Evolutionary conservation across 1,139 yeast species (phyloP).

Genomic region (Pneumocystis sp.): DNA sequence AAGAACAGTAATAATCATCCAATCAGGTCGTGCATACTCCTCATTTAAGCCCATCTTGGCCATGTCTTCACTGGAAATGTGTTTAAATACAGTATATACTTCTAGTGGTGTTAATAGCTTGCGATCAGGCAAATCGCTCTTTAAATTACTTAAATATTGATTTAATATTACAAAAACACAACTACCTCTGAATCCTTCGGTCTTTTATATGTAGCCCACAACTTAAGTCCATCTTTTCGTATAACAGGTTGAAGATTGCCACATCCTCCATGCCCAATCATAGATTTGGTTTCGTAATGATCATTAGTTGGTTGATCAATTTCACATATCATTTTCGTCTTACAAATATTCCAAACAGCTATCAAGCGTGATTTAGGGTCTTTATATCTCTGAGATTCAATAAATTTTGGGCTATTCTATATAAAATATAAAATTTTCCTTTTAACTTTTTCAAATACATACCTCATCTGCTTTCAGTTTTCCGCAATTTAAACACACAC

Average conservation of each 20-base stretch:
- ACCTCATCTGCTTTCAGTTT: slow-evolving; percentile 76
- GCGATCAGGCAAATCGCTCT: slow-evolving; percentile 82
- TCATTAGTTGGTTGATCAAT: slow-evolving; percentile 55
- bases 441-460: not conserved
- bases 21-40: slow-evolving; percentile 96
- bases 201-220: slow-evolving; percentile 96
- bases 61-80: slow-evolving; percentile 75
- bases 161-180: not conserved
- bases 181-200: slow-evolving; percentile 46
- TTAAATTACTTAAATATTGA: slow-evolving; percentile 21
- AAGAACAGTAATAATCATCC: slow-evolving; percentile 91
- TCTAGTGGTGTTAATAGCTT: slow-evolving; percentile 79
- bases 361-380: slow-evolving; percentile 93
- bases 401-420: slow-evolving; percentile 52
- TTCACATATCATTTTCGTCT: slow-evolving; percentile 88
- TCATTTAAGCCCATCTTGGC: slow-evolving; percentile 74
- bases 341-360: slow-evolving; percentile 89
- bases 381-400: slow-evolving; percentile 73
- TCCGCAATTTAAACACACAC: slow-evolving; percentile 98
- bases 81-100: slow-evolving; percentile 80
- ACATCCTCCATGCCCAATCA: slow-evolving; percentile 81
- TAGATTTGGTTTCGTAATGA: slow-evolving; percentile 18
- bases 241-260: slow-evolving; percentile 94
- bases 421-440: not conserved
- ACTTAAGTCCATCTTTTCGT: slow-evolving; percentile 86